Base-by-base conservation (phyloP, 2,329 filamentous ascomycete genomes). In the Calonectria pseudoreteaudii region DNA sequence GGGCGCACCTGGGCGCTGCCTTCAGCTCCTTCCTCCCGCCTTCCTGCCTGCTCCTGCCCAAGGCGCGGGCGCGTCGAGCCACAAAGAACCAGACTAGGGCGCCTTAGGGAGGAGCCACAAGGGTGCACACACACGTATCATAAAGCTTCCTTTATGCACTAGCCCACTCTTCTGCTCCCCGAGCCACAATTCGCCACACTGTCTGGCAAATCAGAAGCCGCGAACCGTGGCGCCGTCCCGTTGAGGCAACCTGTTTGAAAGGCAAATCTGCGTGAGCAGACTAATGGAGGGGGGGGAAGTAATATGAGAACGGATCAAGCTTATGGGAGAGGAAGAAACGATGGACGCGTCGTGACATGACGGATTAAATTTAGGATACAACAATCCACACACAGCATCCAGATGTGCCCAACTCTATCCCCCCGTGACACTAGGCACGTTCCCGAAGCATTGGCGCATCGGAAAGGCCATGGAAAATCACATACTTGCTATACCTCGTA, bases 121-220 rank as follows among this genome's bases (percentile, higher is more conserved):
- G 56, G 56, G 56, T 62, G 34, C 23, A 41, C 56, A 13, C 36
- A 68, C 64, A 52, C 66, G 30, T 56, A 74, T 47, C 23, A 72
- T 53, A 70, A 75, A 71, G 79, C 71, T 73, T 60, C 23, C 28
- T 26, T n/a, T 3, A 20, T 16, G 58, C 60, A 60, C 79, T 80
- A 80, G 67, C 65, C 71, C 31, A 13, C 7, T 41, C 70, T 77
- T 56, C 10, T 65, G 41, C 4, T 34, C 14, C 16, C 44, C 66
- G 26, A 77, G 79, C 78, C 78, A 77, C 77, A 52, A 49, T 60
- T 75, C 31, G 78, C 77, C 76, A 78, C 76, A 76, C 49, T 41
- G 23, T 38, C 47, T 67, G 38, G 68, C 44, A 44, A 62, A 62
- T 62, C 56, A 62, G 56, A 62, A 52, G 26, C 38, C 50, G 50